Evolutionary conservation across 805 yeast genomes (phyloP).

Genomic region (Sporopachydermia quercuum): DNA sequence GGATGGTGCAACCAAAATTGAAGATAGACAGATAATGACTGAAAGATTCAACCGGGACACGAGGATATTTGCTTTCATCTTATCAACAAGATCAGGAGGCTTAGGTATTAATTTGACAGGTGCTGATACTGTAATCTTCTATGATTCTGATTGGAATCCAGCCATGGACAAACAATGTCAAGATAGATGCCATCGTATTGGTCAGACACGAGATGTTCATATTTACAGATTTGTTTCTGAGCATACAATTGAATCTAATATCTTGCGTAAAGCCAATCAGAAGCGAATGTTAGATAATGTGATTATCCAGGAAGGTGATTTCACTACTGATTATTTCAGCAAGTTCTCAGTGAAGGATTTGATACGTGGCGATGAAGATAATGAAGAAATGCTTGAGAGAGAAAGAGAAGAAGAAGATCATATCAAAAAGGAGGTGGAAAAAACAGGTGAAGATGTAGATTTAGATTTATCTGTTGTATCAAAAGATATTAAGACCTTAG

Average conservation of each 20-base stretch:
- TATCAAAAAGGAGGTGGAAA: conserved; percentile 12
- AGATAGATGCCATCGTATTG: conserved; percentile 97
- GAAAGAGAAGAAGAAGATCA: conserved; percentile 13
- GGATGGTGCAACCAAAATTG: conserved; percentile 96
- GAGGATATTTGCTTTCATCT: conserved; percentile 75
- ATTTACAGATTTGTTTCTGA: conserved; percentile 93
- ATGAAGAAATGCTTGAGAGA: conserved; percentile 17
- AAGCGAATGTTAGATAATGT: conserved; percentile 88
- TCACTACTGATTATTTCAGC: conserved; percentile 91
- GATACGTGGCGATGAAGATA: conserved; percentile 24
- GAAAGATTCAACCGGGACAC: conserved; percentile 84
- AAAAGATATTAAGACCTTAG: conserved; percentile 24
- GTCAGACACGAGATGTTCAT: conserved; percentile 95
- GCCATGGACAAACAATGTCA: conserved; percentile 99
- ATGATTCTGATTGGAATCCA: conserved; percentile 99
- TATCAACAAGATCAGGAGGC: conserved; percentile 96
- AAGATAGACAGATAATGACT: conserved; percentile 87
- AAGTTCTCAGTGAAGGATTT: conserved; percentile 70
- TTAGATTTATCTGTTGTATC: conserved; percentile 13
- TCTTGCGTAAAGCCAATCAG: conserved; percentile 85
- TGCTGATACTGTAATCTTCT: conserved; percentile 96
- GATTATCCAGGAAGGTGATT: conserved; percentile 94
- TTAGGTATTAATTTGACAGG: conserved; percentile 95
- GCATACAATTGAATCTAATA: conserved; percentile 90
- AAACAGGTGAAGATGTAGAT: conserved; percentile 3